Conservation (phyloP, 2,329 filamentous ascomycete species). For the Ascocoryne sarcoides region DNA sequence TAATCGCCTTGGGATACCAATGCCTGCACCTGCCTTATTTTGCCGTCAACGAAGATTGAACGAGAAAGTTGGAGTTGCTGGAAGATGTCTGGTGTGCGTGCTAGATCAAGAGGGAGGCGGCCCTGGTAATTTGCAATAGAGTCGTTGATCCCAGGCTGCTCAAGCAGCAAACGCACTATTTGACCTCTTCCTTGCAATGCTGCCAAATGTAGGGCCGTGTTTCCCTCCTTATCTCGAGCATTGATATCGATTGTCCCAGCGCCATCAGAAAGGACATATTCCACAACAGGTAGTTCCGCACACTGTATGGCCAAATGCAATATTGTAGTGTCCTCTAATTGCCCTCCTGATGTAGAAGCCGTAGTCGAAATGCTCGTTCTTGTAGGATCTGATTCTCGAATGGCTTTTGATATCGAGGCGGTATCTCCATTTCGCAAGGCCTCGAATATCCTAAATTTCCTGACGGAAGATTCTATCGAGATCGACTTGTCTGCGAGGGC, state of each 20-base stretch:
- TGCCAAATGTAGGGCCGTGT: constrained; percentile 85
- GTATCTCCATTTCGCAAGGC: constrained; percentile 86
- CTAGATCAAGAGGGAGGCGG: constrained; percentile 78
- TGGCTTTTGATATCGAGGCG: constrained; percentile 76
- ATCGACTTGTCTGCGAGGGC: constrained; percentile 25
- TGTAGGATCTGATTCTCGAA: constrained; percentile 49
- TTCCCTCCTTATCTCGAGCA: constrained; percentile 84
- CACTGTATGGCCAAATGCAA: constrained; percentile 93
- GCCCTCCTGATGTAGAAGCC: constrained; percentile 25
- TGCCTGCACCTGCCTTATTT: constrained; percentile 75
- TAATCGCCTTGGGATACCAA: constrained; percentile 68
- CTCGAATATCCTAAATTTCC: constrained; percentile 91
- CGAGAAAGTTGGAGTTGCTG: constrained; percentile 86
- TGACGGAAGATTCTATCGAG: constrained; percentile 84
- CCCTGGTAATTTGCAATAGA: constrained; percentile 76
- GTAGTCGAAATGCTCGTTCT: constrained; percentile 37
- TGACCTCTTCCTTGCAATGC: constrained; percentile 71
- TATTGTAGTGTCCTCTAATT: constrained; percentile 75
- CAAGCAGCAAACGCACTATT: constrained; percentile 75
- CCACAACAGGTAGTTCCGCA: constrained; percentile 83
- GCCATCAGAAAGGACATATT: constrained; percentile 81
- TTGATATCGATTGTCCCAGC: constrained; percentile 69
- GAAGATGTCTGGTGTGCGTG: constrained; percentile 89
- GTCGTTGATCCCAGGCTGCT: constrained; percentile 79
- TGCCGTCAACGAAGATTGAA: constrained; percentile 81